phyloP scores from a whole-genome alignment of 2,329 filamentous ascomycete genomes.

The Epichloe hybrida region DNA sequence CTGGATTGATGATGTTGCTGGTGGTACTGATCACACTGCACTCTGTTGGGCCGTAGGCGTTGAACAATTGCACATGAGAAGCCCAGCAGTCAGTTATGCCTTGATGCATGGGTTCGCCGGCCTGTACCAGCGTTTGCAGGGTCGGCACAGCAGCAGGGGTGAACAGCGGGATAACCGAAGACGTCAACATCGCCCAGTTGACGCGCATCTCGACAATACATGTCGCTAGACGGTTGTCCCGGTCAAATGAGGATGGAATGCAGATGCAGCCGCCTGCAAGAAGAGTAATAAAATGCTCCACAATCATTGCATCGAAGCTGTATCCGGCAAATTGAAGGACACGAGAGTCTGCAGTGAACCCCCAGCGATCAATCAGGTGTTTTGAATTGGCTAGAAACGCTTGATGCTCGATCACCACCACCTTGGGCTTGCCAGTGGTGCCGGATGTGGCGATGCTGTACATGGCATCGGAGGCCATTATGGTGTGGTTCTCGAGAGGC shows the following conservation, averaged over 20 bases:
- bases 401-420: neutral
- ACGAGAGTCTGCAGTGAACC: neutral
- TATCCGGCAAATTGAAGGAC: constrained; percentile 2
- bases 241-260: neutral
- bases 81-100: neutral
- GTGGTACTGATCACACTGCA: neutral
- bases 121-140: neutral
- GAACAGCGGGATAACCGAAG: neutral
- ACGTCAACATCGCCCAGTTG: neutral
- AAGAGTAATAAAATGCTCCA: neutral
- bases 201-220: neutral
- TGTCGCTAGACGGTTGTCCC: neutral
- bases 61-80: neutral
- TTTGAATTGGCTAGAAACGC: neutral
- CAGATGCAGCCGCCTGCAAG: constrained; percentile 1
- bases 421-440: neutral
- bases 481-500: too few species aligned
- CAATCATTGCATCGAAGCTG: constrained; percentile 1
- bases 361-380: neutral
- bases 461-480: neutral
- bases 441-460: neutral
- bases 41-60: neutral
- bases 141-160: neutral
- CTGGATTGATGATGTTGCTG: neutral
- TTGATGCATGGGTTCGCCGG: neutral